A percentile compares a stretch with the other conserved stretches of the same genome.
Conservation (phyloP, 345 rosid genomes). For the Toxicodendron radicans region DNA sequence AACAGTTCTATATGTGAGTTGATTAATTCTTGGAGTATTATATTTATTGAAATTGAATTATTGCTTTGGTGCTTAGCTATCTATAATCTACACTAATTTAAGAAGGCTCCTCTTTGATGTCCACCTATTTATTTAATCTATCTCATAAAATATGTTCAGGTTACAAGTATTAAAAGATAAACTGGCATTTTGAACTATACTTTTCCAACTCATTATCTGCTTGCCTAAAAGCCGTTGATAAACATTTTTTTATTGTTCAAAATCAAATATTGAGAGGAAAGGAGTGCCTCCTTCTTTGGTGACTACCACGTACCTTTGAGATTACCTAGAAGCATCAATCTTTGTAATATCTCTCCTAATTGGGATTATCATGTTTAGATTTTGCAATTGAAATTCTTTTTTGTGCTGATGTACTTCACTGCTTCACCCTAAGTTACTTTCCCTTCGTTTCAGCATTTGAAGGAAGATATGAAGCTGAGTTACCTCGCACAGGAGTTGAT, state of each 20-base stretch:
- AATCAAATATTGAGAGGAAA: background rate
- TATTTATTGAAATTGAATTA: conserved; percentile 3
- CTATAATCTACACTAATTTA: background rate
- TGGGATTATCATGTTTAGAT: background rate
- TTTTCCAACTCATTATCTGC: background rate
- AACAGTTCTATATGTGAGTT: conserved; percentile 90
- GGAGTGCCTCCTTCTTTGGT: background rate
- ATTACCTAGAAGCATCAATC: background rate
- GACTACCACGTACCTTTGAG: background rate
- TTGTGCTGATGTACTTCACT: background rate
- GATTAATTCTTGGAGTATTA: conserved; percentile 9
- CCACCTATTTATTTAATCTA: background rate
- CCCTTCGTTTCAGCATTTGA: conserved; percentile 71
- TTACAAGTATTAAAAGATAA: background rate
- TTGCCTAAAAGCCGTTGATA: background rate
- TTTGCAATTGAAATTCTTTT: conserved; percentile 2
- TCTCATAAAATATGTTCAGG: background rate
- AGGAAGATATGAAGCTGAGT: conserved; percentile 98
- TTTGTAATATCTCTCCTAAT: conserved; percentile 5
- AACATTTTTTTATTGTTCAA: background rate
- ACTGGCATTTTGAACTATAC: background rate
- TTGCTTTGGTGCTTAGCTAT: background rate
- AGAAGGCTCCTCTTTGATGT: too few relatives aligned
- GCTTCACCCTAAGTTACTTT: conserved; percentile 13
- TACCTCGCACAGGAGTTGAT: conserved; percentile 91